phyloP scores from a whole-genome alignment of 352 stramenopile species.

The Globisporangium parvum region DNA sequence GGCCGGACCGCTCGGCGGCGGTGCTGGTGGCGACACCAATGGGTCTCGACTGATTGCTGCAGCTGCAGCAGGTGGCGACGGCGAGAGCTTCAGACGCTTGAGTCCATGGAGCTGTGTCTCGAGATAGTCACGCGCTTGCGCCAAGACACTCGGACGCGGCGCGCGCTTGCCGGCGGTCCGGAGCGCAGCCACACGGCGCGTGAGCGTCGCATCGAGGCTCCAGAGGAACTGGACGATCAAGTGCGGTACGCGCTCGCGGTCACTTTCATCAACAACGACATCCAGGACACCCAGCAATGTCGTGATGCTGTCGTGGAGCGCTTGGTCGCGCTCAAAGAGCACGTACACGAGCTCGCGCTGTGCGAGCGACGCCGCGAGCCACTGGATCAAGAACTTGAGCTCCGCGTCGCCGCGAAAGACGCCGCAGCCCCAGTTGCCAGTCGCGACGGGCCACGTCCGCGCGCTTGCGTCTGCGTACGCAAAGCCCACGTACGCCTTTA shows the following conservation, averaged over 20 bases:
- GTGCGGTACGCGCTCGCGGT: slow-evolving; percentile 2
- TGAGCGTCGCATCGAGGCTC: slow-evolving; percentile 3
- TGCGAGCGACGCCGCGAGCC: slow-evolving; percentile 59
- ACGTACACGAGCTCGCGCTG: slow-evolving; percentile 51
- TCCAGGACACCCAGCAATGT: slow-evolving; percentile 10
- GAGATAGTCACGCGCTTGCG: slow-evolving; percentile 6
- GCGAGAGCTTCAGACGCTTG: slow-evolving; percentile 5
- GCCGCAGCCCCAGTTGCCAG: slow-evolving; percentile 80
- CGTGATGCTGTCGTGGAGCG: slow-evolving; percentile 38
- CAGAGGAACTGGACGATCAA: slow-evolving; percentile 11
- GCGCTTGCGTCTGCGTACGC: slow-evolving; percentile 23
- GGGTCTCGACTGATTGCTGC: neutral
- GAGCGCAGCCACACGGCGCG: neutral
- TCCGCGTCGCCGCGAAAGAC: slow-evolving; percentile 69
- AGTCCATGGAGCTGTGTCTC: slow-evolving; percentile 9
- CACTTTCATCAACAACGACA: neutral
- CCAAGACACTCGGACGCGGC: slow-evolving; percentile 9
- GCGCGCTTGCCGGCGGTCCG: slow-evolving; percentile 5
- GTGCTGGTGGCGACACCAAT: too few species aligned
- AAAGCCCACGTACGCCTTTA: slow-evolving; percentile 68
- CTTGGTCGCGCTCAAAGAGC: slow-evolving; percentile 38
- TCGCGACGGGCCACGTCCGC: slow-evolving; percentile 48
- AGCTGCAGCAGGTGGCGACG: neutral
- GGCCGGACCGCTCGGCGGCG: too few species aligned
- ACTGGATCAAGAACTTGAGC: slow-evolving; percentile 81